Evolutionary conservation across 441 rosid genomes (phyloP), one percentile per base, ranked within the genome.

Genomic region (Pelargonium fulgidum): DNA sequence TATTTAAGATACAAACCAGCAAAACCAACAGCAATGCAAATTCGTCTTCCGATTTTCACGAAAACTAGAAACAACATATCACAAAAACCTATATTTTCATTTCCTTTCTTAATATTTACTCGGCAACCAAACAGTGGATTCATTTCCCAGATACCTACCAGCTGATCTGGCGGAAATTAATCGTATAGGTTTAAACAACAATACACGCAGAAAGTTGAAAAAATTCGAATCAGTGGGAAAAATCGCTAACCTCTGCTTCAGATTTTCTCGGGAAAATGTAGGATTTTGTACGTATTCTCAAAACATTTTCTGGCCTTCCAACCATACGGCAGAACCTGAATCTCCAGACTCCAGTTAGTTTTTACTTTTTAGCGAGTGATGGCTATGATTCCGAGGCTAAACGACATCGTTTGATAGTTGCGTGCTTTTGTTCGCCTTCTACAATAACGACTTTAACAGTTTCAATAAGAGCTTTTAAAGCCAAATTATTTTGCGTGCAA

Each of bases 71-170:
- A 36, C 41, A 12, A 47, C n/a, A 47, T 0, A 47, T 3, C 0
- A 16, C 7, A 52, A 56, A 20, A 58, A 10, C 63, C 63, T 26
- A 19, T 9, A 20, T 9, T 58, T 20, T 58, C 63, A 58, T 58
- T 58, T 20, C 20, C 29, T 58, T 58, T 58, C 22, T 22, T 11
- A 9, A 22, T 7, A 17, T 20, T 20, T 58, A 7, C 63, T 11
- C 11, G 33, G 63, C 13, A 58, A 58, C 63, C 63, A 58, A 58
- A 22, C 63, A 58, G 63, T 20, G 33, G 63, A 5, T 58, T 58
- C 33, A 22, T 10, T 44, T 44, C 48, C 41, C 7, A 36, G 41
- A 36, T 36, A 36, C 41, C 41, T 36, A 36, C 41, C 41, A 36
- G 41, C 8, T 36, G 41, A 36, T 36, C 41, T 36, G 41, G 41